Base-by-base conservation (phyloP, 352 stramenopile genomes). In the Phytophthora meadii region DNA sequence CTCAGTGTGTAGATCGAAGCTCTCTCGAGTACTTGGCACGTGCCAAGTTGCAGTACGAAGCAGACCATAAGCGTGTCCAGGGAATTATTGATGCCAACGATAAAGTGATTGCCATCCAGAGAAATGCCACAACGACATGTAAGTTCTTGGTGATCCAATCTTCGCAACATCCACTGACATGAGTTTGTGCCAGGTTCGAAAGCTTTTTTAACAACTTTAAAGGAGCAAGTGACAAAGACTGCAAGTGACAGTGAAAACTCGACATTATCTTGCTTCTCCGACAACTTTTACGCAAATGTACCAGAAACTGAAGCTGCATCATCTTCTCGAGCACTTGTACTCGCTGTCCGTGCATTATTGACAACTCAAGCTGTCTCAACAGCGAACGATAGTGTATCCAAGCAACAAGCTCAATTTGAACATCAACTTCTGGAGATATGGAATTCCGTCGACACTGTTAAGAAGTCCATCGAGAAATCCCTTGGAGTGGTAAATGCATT, bases 1-100 rank as follows among this genome's bases (percentile, higher is more conserved):
- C 76, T 2, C 27, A 61, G 15, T 88, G 81, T 41, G 77, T 84
- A 7, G 56, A 76, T 40, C 49, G 46, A 25, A 64, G 54, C 30
- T 73, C 68, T 24, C 34, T 76, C 0, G 49, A 75, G 14, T 72
- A 71, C 49, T 49, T 79, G 24, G 59, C 71, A 2, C 25, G 25
- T 25, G 67, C 65, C 17, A 75, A 76, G 24, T 34, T 69, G 19
- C 52, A 70, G 37, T 75, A 66, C 19, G 69, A 76, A 67, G 56
- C 56, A 1, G 60, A 74, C 22, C 61, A 30, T 25, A 68, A 70
- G 32, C 51, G 45, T 8, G 55, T 73, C 4, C 73, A 81, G 52
- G 52, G 54, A 55, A 36, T 70, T 12, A 58, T 81, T 10, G 65
- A 78, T 47, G 42, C 46, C 14, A 78, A 81, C 24, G 70, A 76